These are phyloP conservation scores for Linnemannia hyalina DNA, from an alignment of 192 early-diverging fungal genomes.

Conservation along the genomic window DNA sequence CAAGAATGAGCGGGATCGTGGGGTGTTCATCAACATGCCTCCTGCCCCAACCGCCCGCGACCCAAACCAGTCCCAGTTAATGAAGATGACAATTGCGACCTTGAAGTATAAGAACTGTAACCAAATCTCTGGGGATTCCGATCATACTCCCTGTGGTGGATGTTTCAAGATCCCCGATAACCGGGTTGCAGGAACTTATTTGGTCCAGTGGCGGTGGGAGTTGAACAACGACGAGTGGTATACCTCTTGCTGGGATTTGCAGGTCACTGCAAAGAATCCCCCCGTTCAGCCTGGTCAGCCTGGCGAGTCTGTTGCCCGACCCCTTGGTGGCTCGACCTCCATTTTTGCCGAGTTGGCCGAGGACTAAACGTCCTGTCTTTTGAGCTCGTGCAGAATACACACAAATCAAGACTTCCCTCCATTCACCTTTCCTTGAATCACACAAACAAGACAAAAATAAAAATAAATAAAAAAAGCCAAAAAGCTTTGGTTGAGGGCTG, in stretches of 20 bases:
- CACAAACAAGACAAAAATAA: not conserved
- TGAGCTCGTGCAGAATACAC: not conserved
- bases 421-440: not conserved
- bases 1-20: slow-evolving; percentile 7
- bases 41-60: slow-evolving; percentile 2
- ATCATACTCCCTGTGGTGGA: slow-evolving; percentile 36
- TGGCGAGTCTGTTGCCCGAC: not conserved
- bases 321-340: slow-evolving; percentile 23
- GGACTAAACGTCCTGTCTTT: slow-evolving; percentile 8
- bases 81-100: slow-evolving; percentile 25
- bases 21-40: slow-evolving; percentile 51
- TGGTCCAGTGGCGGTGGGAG: slow-evolving; percentile 50
- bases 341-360: slow-evolving; percentile 40
- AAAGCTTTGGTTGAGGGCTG: not conserved
- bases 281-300: not conserved
- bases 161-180: slow-evolving; percentile 29
- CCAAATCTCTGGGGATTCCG: not conserved
- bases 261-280: not conserved
- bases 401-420: not conserved
- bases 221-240: slow-evolving; percentile 41
- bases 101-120: slow-evolving; percentile 43
- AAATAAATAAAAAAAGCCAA: not conserved
- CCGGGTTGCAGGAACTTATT: slow-evolving; percentile 20
- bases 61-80: slow-evolving; percentile 28
- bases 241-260: slow-evolving; percentile 50